A percentile compares a stretch with the other conserved stretches of the same genome.
These are phyloP conservation scores for Fusarium goolgardi DNA, from an alignment of 2,329 filamentous ascomycete genomes.

Conservation along the genomic window DNA sequence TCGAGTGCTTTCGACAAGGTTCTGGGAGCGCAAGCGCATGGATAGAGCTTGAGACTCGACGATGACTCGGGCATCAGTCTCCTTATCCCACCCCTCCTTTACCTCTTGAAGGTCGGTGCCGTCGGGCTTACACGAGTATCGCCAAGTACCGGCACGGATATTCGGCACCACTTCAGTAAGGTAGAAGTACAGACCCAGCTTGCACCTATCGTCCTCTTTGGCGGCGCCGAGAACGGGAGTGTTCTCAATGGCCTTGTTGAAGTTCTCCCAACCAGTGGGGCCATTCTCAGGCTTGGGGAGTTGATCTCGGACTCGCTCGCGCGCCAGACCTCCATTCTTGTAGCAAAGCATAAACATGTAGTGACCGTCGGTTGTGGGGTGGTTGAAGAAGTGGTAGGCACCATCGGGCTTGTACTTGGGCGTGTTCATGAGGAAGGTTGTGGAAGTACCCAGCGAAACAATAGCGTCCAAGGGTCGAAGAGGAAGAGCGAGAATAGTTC, in stretches of 20 bases:
- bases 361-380: constrained; percentile 87
- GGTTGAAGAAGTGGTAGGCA: constrained; percentile 97
- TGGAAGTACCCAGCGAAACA: constrained; percentile 93
- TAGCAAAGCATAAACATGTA: constrained; percentile 99
- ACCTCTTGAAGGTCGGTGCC: constrained; percentile 61
- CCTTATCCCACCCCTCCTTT: constrained; percentile 57
- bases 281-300: constrained; percentile 67
- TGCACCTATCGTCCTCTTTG: constrained; percentile 67
- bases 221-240: constrained; percentile 76
- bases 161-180: constrained; percentile 97
- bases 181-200: constrained; percentile 93
- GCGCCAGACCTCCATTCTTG: constrained; percentile 95
- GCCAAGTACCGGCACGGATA: constrained; percentile 85
- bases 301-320: constrained; percentile 87
- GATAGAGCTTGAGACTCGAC: constrained; percentile 96
- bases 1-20: constrained; percentile 72
- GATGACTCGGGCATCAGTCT: constrained; percentile 84
- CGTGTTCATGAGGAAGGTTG: constrained; percentile 97
- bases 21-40: constrained; percentile 84
- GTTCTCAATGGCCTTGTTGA: constrained; percentile 78
- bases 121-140: constrained; percentile 73
- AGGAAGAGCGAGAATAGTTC: constrained; percentile 91
- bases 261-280: constrained; percentile 76
- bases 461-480: constrained; percentile 91
- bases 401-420: constrained; percentile 90